A percentile compares a stretch with the other conserved stretches of the same genome.
These are phyloP conservation scores for Eremothecium sinecaudum DNA, from an alignment of 1,139 yeast genomes.

Conservation along the genomic window DNA sequence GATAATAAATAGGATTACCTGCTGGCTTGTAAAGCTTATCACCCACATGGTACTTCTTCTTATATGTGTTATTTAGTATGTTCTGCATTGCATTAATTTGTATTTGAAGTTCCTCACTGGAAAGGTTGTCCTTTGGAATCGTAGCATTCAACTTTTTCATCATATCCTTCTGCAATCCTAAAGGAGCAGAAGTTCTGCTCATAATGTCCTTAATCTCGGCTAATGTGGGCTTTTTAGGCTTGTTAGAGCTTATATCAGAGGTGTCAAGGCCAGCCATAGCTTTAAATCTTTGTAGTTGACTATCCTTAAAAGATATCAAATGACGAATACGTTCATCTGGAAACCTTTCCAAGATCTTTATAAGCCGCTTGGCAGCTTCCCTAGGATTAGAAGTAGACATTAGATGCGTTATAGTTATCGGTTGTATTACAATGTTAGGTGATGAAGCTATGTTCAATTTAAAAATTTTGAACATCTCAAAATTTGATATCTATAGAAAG, in stretches of 20 bases:
- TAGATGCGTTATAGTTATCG: background rate
- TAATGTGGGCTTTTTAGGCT: constrained; percentile 27
- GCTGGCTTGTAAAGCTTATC: constrained; percentile 64
- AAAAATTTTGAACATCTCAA: too few species aligned
- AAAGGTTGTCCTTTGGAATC: constrained; percentile 34
- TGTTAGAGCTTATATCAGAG: constrained; percentile 17
- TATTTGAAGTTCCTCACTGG: constrained; percentile 46
- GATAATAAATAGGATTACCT: constrained; percentile 76
- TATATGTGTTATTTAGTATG: constrained; percentile 53
- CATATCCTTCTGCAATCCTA: constrained; percentile 27
- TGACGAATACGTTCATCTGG: constrained; percentile 63
- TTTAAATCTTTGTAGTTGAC: constrained; percentile 50
- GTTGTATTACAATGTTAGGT: background rate
- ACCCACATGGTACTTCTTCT: constrained; percentile 51
- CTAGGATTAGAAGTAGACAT: constrained; percentile 18
- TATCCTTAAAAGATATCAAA: constrained; percentile 56
- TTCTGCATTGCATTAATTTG: constrained; percentile 53
- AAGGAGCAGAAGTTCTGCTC: constrained; percentile 29
- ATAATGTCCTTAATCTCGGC: constrained; percentile 30
- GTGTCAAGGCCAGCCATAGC: constrained; percentile 37
- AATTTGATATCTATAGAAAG: too few species aligned
- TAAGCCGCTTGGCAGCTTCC: constrained; percentile 36
- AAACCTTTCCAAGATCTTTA: constrained; percentile 35
- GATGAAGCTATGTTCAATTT: too few species aligned
- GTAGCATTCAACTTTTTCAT: constrained; percentile 33